A percentile compares a stretch with the other conserved stretches of the same genome.
Evolutionary conservation across 345 rosid species (phyloP).

Genomic region (Zanthoxylum bungeanum): DNA sequence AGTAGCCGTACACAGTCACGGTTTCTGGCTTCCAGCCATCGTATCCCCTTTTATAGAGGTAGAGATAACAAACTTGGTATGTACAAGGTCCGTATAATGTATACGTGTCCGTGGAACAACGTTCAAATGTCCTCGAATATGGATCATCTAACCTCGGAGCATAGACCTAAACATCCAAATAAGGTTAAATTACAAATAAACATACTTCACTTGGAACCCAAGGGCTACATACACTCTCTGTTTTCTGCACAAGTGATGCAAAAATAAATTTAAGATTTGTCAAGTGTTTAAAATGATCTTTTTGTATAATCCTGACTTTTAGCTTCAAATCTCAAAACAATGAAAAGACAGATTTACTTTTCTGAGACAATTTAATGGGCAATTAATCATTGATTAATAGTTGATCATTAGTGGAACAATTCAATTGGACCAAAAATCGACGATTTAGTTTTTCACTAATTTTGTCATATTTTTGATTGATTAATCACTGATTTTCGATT

Average conservation of each 20-base stretch:
- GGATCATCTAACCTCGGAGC: slow-evolving; percentile 60
- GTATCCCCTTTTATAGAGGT: slow-evolving; percentile 44
- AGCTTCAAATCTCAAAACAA: no score
- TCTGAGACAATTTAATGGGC: no score
- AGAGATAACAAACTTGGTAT: slow-evolving; percentile 54
- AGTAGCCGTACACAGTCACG: slow-evolving; percentile 41
- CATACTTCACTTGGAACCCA: background rate
- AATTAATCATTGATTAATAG: no score
- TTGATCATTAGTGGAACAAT: no score
- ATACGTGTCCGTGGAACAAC: slow-evolving; percentile 69
- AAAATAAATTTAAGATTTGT: no score
- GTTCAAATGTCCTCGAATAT: slow-evolving; percentile 44
- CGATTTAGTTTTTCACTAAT: no score
- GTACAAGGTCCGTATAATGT: slow-evolving; percentile 59
- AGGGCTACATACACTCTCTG: background rate
- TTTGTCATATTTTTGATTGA: no score
- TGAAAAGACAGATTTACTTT: no score
- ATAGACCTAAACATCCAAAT: slow-evolving; percentile 42
- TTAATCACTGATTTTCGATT: no score
- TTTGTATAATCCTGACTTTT: no score
- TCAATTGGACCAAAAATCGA: no score
- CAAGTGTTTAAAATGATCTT: background rate
- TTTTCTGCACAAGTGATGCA: background rate
- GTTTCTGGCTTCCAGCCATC: slow-evolving; percentile 77
- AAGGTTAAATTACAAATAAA: background rate